Evolutionary conservation across 805 yeast genomes (phyloP), one percentile per base, ranked within the genome.

Genomic region (Cyberlindnera americana): DNA sequence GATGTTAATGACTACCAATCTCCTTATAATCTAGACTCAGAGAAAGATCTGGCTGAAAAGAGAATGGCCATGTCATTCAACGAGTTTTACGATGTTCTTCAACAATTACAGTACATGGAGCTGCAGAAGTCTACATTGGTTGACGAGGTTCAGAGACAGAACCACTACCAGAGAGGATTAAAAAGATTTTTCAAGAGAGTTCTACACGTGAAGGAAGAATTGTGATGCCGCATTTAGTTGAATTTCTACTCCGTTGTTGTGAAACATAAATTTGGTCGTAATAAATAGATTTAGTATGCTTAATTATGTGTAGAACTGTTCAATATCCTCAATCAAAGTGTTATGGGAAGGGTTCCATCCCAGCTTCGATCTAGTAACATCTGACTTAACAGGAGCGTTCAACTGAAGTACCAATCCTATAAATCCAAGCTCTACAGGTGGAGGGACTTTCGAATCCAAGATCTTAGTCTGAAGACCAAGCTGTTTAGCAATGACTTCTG

Each of bases 281-380:
- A n/a, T n/a, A n/a, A n/a, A n/a, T n/a, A n/a, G n/a, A n/a, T n/a
- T n/a, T n/a, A n/a, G n/a, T n/a, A n/a, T n/a, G n/a, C n/a, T n/a
- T n/a, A 10, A 21, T 21, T 21, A 10, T 7, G 10, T 21, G 27
- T 53, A 54, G 30, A 48, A 48, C 12, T 38, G 30, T 5, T 37
- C 37, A 21, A 61, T 46, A 48, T 61, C 63, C n/a, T 54, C 57
- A 12, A 57, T 29, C 13, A 59, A 45, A 3, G 41, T 37, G 4
- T 40, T 15, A 8, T 43, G 35, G 10, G 35, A 41, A 23, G 64
- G 62, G 12, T 43, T 19, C 67, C 66, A 62, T 1, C 52, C 54
- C 21, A 60, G 44, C 24, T 21, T 21, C 10, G 42, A 46, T 16
- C 46, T 34, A 13, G 62, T 60, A 6, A 35, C 42, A 15, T 46